These are phyloP conservation scores for Nemania sp. DNA, from an alignment of 2,329 filamentous ascomycete species.

Conservation along the genomic window DNA sequence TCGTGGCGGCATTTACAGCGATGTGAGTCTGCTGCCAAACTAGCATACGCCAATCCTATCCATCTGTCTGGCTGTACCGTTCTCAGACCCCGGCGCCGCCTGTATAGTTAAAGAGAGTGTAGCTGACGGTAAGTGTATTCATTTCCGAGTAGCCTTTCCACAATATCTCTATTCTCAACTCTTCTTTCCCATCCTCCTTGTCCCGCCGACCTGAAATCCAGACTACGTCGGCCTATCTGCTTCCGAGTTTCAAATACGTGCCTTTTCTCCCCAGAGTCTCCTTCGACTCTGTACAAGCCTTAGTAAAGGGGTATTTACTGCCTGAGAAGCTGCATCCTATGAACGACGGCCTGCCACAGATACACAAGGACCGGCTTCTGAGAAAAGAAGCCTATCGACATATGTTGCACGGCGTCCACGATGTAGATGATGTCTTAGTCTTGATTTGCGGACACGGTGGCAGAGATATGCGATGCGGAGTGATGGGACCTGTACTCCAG, in stretches of 20 bases:
- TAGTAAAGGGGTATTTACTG: conserved; percentile 75
- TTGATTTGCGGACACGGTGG: conserved; percentile 90
- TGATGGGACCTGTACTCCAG: conserved; percentile 79
- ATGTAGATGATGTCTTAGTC: conserved; percentile 77
- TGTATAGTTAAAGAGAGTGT: conserved; percentile 2
- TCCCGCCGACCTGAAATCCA: conserved; percentile 60
- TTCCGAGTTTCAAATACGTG: conserved; percentile 87
- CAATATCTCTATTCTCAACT: conserved; percentile 80
- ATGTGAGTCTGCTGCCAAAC: conserved; percentile 62
- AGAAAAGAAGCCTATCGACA: conserved; percentile 65
- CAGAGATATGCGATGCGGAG: conserved; percentile 84
- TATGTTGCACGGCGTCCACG: conserved; percentile 67
- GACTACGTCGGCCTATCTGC: conserved; percentile 76
- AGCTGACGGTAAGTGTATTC: conserved; percentile 52
- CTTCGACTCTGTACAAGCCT: conserved; percentile 65
- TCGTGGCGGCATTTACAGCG: conserved; percentile 72
- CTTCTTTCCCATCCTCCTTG: conserved; percentile 75
- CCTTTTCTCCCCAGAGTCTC: conserved; percentile 74
- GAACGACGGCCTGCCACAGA: conserved; percentile 69
- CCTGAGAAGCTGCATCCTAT: conserved; percentile 71
- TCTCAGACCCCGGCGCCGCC: conserved; percentile 7
- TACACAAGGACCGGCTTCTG: conserved; percentile 65
- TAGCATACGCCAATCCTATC: conserved; percentile 1
- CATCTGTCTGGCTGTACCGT: conserved; percentile 35
- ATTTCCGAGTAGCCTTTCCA: conserved; percentile 76